A percentile compares a stretch with the other conserved stretches of the same genome.
Conservation (phyloP, 2,329 filamentous ascomycete species). For the Verticillium isaacii region DNA sequence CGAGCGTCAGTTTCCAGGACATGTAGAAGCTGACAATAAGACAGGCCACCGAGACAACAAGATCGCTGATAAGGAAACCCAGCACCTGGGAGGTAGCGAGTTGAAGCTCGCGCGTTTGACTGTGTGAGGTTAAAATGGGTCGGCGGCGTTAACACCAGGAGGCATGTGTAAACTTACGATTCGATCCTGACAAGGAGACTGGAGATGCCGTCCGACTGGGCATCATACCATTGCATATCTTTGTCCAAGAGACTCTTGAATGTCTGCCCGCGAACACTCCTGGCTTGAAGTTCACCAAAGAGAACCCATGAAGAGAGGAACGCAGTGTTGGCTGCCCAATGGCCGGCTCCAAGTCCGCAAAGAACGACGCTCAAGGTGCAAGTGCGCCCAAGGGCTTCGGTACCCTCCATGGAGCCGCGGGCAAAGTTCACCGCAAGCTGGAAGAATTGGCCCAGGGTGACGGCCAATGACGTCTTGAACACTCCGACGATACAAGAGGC, state of each 20-base stretch:
- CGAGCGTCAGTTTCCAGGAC: constrained; percentile 80
- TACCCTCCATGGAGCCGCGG: constrained; percentile 40
- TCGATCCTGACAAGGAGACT: constrained; percentile 69
- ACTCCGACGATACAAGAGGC: constrained; percentile 56
- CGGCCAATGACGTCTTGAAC: constrained; percentile 59
- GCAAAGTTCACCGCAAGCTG: constrained; percentile 65
- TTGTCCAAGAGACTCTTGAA: constrained; percentile 67
- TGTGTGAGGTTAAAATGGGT: constrained; percentile 29
- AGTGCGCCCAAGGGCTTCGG: constrained; percentile 50
- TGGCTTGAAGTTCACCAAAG: constrained; percentile 79
- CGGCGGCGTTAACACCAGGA: too few relatives aligned
- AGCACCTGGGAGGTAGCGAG: constrained; percentile 74
- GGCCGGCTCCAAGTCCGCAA: constrained; percentile 55
- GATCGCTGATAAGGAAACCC: constrained; percentile 61
- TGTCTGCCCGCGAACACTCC: constrained; percentile 55
- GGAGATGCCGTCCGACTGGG: constrained; percentile 63
- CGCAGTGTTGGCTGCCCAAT: constrained; percentile 62
- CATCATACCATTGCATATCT: constrained; percentile 80
- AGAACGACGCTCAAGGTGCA: constrained; percentile 59
- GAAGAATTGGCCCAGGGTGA: constrained; percentile 73
- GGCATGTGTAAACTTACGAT: constrained; percentile 48
- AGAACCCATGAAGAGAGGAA: constrained; percentile 69
- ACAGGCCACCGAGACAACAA: constrained; percentile 60
- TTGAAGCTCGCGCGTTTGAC: constrained; percentile 79
- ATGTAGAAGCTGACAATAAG: constrained; percentile 69